phyloP scores from a whole-genome alignment of 306 rosid species.

The Delonix regia region DNA sequence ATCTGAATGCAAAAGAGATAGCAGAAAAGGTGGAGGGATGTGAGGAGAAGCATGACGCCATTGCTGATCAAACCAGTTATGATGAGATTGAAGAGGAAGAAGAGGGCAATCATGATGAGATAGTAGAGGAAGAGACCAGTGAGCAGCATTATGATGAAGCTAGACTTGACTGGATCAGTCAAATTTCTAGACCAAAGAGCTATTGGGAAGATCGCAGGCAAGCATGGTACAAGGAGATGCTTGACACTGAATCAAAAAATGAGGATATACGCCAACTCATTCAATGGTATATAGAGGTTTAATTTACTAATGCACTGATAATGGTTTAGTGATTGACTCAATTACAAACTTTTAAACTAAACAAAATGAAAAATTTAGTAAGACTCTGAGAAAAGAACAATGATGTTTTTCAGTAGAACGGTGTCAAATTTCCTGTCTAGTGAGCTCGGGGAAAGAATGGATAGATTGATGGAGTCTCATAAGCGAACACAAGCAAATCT shows the following conservation, averaged over 20 bases:
- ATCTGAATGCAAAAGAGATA: conserved; percentile 45
- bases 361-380: no score
- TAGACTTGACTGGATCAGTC: conserved; percentile 68
- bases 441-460: conserved; percentile 69
- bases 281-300: conserved; percentile 62
- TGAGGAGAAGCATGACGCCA: conserved; percentile 25
- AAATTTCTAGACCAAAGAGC: conserved; percentile 85
- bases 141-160: conserved; percentile 41
- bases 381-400: no score
- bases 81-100: conserved; percentile 31
- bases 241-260: conserved; percentile 58
- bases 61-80: conserved; percentile 31
- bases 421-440: conserved; percentile 78
- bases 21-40: conserved; percentile 38
- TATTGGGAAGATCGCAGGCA: conserved; percentile 83
- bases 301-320: no score
- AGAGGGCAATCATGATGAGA: conserved; percentile 35
- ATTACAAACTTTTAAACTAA: no score
- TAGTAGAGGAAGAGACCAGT: conserved; percentile 43
- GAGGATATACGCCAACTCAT: conserved; percentile 73
- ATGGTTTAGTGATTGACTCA: no score
- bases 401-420: conserved; percentile 56
- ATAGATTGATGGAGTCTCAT: conserved; percentile 68
- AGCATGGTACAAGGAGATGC: conserved; percentile 85
- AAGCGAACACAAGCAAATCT: conserved; percentile 47